These are phyloP conservation scores for Cyathus striatus DNA, from an alignment of 768 basidiomycete genomes.

Conservation along the genomic window DNA sequence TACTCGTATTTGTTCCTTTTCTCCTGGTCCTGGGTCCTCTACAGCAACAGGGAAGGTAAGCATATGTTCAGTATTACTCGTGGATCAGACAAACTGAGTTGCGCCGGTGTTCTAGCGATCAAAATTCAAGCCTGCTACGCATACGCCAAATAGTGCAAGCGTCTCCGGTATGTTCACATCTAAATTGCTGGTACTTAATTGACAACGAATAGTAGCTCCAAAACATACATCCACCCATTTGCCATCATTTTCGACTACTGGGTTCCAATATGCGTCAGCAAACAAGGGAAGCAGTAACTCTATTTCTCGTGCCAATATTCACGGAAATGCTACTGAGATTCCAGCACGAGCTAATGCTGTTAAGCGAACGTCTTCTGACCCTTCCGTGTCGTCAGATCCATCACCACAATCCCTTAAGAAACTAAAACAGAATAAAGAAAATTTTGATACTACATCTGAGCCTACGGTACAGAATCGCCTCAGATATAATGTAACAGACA, in stretches of 20 bases:
- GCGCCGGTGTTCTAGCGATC: constrained; percentile 3
- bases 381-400: constrained; percentile 21
- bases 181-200: background rate
- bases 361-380: constrained; percentile 37
- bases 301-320: constrained; percentile 5
- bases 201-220: constrained; percentile 12
- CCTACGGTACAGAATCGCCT: too few species aligned
- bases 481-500: too few species aligned
- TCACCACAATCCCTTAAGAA: constrained; percentile 27
- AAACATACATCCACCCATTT: constrained; percentile 19
- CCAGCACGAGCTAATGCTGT: constrained; percentile 22
- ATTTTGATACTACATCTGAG: constrained; percentile 9
- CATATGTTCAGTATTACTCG: background rate
- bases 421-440: constrained; percentile 33
- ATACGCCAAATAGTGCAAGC: background rate
- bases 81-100: background rate
- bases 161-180: background rate
- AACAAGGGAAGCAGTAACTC: too few species aligned
- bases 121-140: constrained; percentile 42
- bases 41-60: constrained; percentile 7
- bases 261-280: constrained; percentile 27
- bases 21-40: constrained; percentile 15
- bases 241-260: constrained; percentile 41
- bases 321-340: constrained; percentile 10
- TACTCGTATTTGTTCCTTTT: background rate